phyloP scores from a whole-genome alignment of 208 protist genomes.

The Novymonas esmeraldas region DNA sequence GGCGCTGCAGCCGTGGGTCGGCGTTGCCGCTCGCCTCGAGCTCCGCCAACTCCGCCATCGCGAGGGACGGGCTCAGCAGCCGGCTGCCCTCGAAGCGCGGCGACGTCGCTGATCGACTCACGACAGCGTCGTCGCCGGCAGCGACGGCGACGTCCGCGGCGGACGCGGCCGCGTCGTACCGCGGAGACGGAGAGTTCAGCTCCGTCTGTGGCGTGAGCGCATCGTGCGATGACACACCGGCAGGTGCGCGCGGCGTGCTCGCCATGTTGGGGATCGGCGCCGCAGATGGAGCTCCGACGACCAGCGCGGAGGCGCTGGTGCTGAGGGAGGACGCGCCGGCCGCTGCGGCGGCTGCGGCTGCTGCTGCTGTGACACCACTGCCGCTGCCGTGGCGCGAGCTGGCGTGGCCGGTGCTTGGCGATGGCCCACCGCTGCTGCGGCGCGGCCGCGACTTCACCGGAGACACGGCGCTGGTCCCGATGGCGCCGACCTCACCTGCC shows the following conservation, averaged over 20 bases:
- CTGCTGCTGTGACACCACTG: neutral
- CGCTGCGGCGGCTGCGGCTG: neutral
- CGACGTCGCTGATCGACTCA: slow-evolving; percentile 4
- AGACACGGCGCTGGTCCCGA: neutral
- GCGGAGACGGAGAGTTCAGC: slow-evolving; percentile 16
- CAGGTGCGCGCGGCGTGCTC: slow-evolving; percentile 13
- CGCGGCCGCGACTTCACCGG: slow-evolving; percentile 4
- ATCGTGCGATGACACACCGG: neutral
- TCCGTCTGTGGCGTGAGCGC: slow-evolving; percentile 14
- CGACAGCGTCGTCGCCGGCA: neutral
- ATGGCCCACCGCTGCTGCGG: neutral
- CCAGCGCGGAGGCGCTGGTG: neutral
- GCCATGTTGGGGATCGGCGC: neutral
- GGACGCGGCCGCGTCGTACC: neutral
- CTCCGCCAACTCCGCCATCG: slow-evolving; percentile 13
- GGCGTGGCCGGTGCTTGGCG: neutral
- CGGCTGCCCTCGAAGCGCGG: slow-evolving; percentile 1
- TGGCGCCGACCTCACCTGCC: neutral
- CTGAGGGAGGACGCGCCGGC: neutral
- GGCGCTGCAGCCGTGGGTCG: neutral
- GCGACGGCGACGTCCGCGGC: neutral
- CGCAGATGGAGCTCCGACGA: neutral
- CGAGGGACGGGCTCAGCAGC: slow-evolving; percentile 32
- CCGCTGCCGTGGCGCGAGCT: neutral
- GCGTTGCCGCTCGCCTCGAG: slow-evolving; percentile 15